Base-by-base conservation (phyloP, 495 filamentous ascomycete genomes). In the Xylaria curta region DNA sequence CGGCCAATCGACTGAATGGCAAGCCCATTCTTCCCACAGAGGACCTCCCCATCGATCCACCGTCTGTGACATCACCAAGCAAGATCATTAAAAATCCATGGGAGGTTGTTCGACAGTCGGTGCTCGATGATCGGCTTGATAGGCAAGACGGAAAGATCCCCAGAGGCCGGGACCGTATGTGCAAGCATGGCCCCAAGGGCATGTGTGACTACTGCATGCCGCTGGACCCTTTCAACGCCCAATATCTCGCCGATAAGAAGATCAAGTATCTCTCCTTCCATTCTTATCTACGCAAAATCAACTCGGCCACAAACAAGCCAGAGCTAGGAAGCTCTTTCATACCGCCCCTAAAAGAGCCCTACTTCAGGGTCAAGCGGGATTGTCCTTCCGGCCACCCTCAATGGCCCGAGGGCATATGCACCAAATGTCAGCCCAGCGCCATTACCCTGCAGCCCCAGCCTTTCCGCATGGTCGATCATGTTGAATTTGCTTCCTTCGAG, bases 131-230 rank as follows among this genome's bases (percentile, higher is more conserved):
- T 77, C 82, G 87, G 28, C 82, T 99, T 73, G 96, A 99, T 76
- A 93, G 89, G 82, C 86, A 90, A 75, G 93, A 97, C 88, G 97
- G 96, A 65, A 99, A 98, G 85, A 98, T 98, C 60, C 87, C 89
- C 44, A 86, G 96, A 61, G 83, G 82, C 49, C 85, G 86, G 49
- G 97, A 98, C 76, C 95, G 93, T 76, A 94, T 99, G 92, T 99
- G 96, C 83, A 91, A 92, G 75, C 96, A 99, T 80, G 95, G 95
- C 8, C 90, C 91, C 26, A 97, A 97, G 80, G 96, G 97, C 73
- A 98, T 98, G 97, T 99, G 96, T 80, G 96, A 99, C 81, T 97
- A 98, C 81, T 99, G 96, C 86, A 97, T 95, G 93, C 96, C 96
- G 1, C 84, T 99, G 42, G 97, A 99, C 78, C 97, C 96, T 15